phyloP scores from a whole-genome alignment of 2,329 filamentous ascomycete genomes.

The Colletotrichum liaoningense region DNA sequence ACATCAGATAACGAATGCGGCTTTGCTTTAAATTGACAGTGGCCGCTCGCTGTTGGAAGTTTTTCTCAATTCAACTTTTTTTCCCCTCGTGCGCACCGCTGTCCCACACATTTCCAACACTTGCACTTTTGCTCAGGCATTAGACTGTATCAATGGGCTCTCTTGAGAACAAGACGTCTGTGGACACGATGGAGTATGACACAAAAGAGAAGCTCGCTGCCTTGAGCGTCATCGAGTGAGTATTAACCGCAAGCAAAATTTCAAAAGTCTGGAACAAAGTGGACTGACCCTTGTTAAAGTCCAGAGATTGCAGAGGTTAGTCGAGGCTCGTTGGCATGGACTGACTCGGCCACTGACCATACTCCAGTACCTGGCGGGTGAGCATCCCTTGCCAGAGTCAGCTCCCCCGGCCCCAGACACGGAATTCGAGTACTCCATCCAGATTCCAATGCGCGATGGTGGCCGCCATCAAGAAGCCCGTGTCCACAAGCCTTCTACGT shows the following conservation, averaged over 20 bases:
- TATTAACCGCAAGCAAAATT: neutral
- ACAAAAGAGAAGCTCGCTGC: neutral
- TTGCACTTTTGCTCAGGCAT: neutral
- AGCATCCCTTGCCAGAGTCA: neutral
- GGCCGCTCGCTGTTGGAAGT: neutral
- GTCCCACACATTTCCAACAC: neutral
- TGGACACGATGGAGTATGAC: neutral
- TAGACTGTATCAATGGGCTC: neutral
- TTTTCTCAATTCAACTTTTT: neutral
- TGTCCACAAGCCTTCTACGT: constrained; percentile 1
- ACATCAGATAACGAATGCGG: neutral
- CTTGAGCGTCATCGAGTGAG: neutral
- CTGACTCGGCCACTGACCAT: neutral
- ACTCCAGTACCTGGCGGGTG: neutral
- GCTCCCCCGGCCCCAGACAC: neutral
- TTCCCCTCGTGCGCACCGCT: neutral
- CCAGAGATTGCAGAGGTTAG: neutral
- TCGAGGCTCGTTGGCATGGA: neutral
- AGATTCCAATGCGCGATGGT: constrained; percentile 17
- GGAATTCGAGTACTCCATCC: neutral
- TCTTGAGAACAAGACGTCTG: neutral
- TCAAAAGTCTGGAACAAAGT: neutral
- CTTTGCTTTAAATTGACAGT: neutral
- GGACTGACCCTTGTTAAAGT: neutral
- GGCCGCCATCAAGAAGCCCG: neutral